Evolutionary conservation across 2,329 filamentous ascomycete genomes (phyloP).

Genomic region (Sordariomycetes sp.): DNA sequence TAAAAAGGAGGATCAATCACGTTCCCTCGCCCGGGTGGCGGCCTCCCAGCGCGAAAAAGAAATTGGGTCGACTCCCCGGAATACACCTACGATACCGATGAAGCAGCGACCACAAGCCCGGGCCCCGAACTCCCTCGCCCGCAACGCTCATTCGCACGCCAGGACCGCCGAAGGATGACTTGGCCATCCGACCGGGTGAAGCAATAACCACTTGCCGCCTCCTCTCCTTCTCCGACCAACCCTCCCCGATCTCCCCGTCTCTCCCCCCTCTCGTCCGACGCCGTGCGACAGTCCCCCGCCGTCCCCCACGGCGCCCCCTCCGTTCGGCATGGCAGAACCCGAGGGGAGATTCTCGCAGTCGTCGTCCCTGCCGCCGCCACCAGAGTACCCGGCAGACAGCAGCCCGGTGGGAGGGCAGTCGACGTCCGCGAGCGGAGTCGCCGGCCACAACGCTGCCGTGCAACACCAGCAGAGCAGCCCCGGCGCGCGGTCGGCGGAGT

Average conservation of each 20-base stretch:
- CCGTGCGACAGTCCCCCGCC: neutral
- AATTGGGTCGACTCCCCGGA: too few species aligned
- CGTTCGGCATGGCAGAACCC: neutral
- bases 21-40: too few species aligned
- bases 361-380: neutral
- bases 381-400: neutral
- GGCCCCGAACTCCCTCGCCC: neutral
- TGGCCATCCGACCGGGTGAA: neutral
- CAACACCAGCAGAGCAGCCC: slow-evolving; percentile 1
- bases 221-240: too few species aligned
- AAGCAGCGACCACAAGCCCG: neutral
- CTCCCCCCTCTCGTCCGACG: neutral
- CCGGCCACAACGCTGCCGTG: neutral
- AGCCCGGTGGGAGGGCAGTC: neutral
- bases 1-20: too few species aligned
- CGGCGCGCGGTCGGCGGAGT: neutral
- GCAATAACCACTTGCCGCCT: neutral
- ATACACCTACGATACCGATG: too few species aligned
- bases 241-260: too few species aligned
- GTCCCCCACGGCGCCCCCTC: too few species aligned
- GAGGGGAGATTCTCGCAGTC: neutral
- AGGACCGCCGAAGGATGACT: neutral
- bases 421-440: neutral
- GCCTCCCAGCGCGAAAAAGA: too few species aligned
- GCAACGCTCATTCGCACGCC: neutral